Evolutionary conservation across 352 stramenopile species (phyloP).

Genomic region (Phytophthora brassicae): DNA sequence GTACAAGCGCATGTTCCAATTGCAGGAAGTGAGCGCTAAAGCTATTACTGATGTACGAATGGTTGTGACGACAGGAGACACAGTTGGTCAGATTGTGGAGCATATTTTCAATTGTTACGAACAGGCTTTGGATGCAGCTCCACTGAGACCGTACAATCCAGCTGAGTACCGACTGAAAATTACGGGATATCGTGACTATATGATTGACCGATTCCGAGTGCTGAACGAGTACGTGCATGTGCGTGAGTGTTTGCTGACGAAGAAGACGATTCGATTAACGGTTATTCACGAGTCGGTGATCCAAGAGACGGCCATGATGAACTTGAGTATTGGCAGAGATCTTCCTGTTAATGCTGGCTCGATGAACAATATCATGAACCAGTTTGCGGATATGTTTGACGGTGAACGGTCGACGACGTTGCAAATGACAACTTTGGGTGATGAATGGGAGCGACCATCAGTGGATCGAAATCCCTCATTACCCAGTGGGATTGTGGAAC

Average conservation of each 20-base stretch:
- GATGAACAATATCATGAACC: slow-evolving; percentile 43
- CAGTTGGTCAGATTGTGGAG: slow-evolving; percentile 86
- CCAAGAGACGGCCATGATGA: slow-evolving; percentile 79
- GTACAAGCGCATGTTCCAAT: slow-evolving; percentile 82
- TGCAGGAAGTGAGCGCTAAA: slow-evolving; percentile 83
- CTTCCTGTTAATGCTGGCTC: slow-evolving; percentile 38
- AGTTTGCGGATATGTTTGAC: slow-evolving; percentile 64
- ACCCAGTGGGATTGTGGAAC: slow-evolving; percentile 55
- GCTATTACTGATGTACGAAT: slow-evolving; percentile 86
- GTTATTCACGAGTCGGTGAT: slow-evolving; percentile 88
- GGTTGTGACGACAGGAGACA: slow-evolving; percentile 80
- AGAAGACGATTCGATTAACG: slow-evolving; percentile 85
- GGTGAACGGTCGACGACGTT: slow-evolving; percentile 56
- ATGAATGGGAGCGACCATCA: slow-evolving; percentile 65
- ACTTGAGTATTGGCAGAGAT: slow-evolving; percentile 71
- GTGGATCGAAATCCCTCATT: slow-evolving; percentile 38
- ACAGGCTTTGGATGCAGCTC: slow-evolving; percentile 70
- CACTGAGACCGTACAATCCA: slow-evolving; percentile 76
- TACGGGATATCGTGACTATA: slow-evolving; percentile 83
- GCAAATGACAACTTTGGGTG: slow-evolving; percentile 72
- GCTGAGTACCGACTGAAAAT: slow-evolving; percentile 86
- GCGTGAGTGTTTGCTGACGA: slow-evolving; percentile 81
- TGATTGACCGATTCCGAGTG: slow-evolving; percentile 81
- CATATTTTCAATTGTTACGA: slow-evolving; percentile 91
- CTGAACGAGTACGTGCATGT: slow-evolving; percentile 90